Evolutionary conservation across 2,329 filamentous ascomycete genomes (phyloP).

Genomic region (Diplodia scrobiculata): DNA sequence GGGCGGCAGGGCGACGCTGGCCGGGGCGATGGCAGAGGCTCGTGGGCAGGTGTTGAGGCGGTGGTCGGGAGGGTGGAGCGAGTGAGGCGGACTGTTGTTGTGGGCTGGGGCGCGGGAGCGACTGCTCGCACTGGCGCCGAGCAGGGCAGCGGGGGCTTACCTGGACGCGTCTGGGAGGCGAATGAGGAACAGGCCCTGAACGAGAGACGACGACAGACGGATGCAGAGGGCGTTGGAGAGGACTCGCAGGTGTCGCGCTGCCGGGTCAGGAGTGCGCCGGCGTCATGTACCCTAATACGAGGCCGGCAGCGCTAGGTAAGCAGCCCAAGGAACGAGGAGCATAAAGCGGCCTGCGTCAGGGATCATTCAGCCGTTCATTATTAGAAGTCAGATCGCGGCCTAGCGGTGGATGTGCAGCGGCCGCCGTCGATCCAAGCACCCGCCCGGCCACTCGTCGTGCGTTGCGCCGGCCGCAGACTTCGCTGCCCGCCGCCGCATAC

Average conservation of each 20-base stretch:
- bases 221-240: conserved; percentile 20
- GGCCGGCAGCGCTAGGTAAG: conserved; percentile 30
- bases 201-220: conserved; percentile 22
- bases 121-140: conserved; percentile 10
- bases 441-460: conserved; percentile 16
- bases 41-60: conserved; percentile 4
- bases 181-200: conserved; percentile 24
- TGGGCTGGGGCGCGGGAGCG: conserved; percentile 2
- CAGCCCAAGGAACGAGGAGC: conserved; percentile 30
- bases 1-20: background rate
- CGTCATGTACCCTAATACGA: conserved; percentile 28
- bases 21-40: background rate
- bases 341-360: conserved; percentile 29
- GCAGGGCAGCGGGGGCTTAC: conserved; percentile 18
- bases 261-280: conserved; percentile 28
- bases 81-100: conserved; percentile 25
- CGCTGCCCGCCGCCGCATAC: conserved; percentile 7
- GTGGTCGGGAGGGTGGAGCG: conserved; percentile 14
- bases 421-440: conserved; percentile 29
- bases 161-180: conserved; percentile 3
- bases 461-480: conserved; percentile 13
- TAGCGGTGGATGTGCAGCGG: conserved; percentile 28
- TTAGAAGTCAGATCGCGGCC: conserved; percentile 29
- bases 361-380: conserved; percentile 29
- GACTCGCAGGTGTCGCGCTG: conserved; percentile 18